These are phyloP conservation scores for Chytriomyces sp. DNA, from an alignment of 192 early-diverging fungal genomes.

Conservation along the genomic window DNA sequence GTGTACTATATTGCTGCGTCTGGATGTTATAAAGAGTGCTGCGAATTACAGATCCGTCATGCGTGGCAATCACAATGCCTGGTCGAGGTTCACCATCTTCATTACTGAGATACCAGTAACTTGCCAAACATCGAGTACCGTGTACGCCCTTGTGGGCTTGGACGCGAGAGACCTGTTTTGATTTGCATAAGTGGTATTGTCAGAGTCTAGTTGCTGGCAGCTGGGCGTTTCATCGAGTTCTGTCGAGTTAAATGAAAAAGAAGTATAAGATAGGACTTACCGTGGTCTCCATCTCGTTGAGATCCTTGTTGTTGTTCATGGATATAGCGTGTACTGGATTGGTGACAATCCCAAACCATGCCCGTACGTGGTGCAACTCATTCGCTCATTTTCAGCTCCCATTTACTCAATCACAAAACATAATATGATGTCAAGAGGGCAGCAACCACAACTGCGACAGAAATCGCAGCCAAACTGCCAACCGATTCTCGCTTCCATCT, in stretches of 20 bases:
- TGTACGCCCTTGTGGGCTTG: slow-evolving; percentile 60
- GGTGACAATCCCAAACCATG: too few species aligned
- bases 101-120: neutral
- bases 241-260: neutral
- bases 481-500: neutral
- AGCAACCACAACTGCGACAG: neutral
- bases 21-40: slow-evolving; percentile 64
- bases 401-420: too few species aligned
- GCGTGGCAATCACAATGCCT: slow-evolving; percentile 55
- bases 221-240: neutral
- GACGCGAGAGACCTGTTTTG: slow-evolving; percentile 34
- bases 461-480: neutral
- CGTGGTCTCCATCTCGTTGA: slow-evolving; percentile 29
- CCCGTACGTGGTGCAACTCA: too few species aligned
- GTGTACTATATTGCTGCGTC: slow-evolving; percentile 59
- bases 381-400: too few species aligned
- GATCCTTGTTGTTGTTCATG: slow-evolving; percentile 1
- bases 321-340: too few species aligned
- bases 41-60: slow-evolving; percentile 55
- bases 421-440: too few species aligned
- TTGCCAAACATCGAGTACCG: slow-evolving; percentile 29
- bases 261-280: too few species aligned
- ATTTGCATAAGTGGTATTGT: neutral
- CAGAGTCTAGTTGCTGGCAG: neutral
- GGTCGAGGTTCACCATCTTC: neutral